These are phyloP conservation scores for Hypoxylon sp. DNA, from an alignment of 2,329 filamentous ascomycete genomes.

Conservation along the genomic window DNA sequence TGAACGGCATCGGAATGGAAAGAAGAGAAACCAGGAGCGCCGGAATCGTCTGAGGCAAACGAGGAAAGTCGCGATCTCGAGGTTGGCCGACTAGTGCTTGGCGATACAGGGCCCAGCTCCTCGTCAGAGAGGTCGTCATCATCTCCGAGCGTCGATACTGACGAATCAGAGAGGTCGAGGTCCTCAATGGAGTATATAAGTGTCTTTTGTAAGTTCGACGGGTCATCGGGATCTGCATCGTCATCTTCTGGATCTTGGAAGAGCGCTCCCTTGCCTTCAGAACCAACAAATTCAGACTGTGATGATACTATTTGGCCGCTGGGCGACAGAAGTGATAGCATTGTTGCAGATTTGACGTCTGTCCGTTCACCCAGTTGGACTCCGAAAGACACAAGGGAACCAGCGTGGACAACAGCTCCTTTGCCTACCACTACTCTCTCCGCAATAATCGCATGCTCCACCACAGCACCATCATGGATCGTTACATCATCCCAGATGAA, in stretches of 20 bases:
- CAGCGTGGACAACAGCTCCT: slow-evolving; percentile 75
- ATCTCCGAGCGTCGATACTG: slow-evolving; percentile 71
- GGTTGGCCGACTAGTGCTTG: slow-evolving; percentile 66
- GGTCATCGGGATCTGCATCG: slow-evolving; percentile 64
- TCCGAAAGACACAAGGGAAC: slow-evolving; percentile 83
- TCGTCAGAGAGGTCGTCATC: slow-evolving; percentile 75
- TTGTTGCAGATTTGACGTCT: slow-evolving; percentile 56
- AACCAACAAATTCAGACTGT: slow-evolving; percentile 62
- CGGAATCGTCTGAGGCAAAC: slow-evolving; percentile 79
- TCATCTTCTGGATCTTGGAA: slow-evolving; percentile 63
- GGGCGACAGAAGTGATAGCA: slow-evolving; percentile 55
- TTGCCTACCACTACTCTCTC: slow-evolving; percentile 78
- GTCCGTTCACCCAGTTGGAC: slow-evolving; percentile 76
- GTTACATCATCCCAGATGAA: slow-evolving; percentile 89
- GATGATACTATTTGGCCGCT: slow-evolving; percentile 55
- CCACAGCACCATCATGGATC: slow-evolving; percentile 78
- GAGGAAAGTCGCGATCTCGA: slow-evolving; percentile 76
- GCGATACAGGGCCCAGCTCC: slow-evolving; percentile 70
- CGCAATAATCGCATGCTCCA: slow-evolving; percentile 82
- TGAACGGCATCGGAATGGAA: slow-evolving; percentile 91
- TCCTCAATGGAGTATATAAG: slow-evolving; percentile 67
- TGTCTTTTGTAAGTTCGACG: slow-evolving; percentile 65
- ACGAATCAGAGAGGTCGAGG: slow-evolving; percentile 66
- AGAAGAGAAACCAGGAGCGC: slow-evolving; percentile 65
- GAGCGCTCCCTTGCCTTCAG: slow-evolving; percentile 62